Evolutionary conservation across 2,329 filamentous ascomycete genomes (phyloP).

Genomic region (Blastomyces percursus): DNA sequence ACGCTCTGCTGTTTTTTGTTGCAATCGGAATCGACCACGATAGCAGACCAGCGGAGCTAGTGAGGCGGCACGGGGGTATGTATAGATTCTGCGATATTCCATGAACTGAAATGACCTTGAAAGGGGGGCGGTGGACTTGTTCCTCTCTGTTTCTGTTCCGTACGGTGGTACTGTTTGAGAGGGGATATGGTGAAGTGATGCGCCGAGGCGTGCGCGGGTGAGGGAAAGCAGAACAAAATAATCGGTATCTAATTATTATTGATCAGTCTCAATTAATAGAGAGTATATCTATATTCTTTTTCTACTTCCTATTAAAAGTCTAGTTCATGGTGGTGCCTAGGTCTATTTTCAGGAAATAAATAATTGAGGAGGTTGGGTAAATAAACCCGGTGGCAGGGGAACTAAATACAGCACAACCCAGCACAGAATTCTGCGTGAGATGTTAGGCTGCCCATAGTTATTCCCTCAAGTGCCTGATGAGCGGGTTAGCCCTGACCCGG

Average conservation of each 20-base stretch:
- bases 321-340: constrained; percentile 4
- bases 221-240: background rate
- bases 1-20: background rate
- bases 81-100: background rate
- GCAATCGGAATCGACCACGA: constrained; percentile 9
- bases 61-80: background rate
- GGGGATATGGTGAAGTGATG: too few relatives aligned
- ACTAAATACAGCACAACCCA: constrained; percentile 1
- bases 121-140: background rate
- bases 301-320: background rate
- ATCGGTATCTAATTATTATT: background rate
- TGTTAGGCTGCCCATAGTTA: background rate
- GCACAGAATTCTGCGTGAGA: background rate
- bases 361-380: constrained; percentile 10
- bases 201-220: background rate
- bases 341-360: constrained; percentile 4
- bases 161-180: background rate
- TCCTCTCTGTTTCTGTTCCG: background rate
- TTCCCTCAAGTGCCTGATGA: background rate
- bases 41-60: background rate
- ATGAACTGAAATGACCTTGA: background rate
- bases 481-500: background rate
- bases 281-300: too few relatives aligned
- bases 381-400: constrained; percentile 22
- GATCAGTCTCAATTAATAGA: background rate